Base-by-base conservation (phyloP, 306 rosid species). In the Biancaea sappan region DNA sequence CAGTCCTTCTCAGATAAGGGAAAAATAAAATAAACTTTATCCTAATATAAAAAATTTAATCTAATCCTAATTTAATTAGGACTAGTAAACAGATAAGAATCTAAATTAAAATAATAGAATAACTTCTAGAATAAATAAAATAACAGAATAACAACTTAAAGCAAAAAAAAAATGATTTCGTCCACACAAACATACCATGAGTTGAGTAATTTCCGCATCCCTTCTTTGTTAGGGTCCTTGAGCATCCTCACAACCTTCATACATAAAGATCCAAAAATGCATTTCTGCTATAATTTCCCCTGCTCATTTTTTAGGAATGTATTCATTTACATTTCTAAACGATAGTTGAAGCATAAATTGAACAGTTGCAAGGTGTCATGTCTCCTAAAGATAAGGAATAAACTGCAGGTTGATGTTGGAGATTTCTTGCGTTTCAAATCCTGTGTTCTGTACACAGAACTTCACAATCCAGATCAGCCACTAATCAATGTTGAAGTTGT, bases 361-460 rank as follows among this genome's bases (percentile, higher is more conserved):
- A 69, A 9, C 37, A 32, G 53, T 71, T 63, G 35, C 15, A 18
- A 14, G 2, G 6, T 74, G 59, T 24, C 64, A 47, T 64, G 5
- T 54, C 5, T 18, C n/a, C 59, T 64, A 26, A 75, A 61, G 68
- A 12, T 4, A 15, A 75, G 34, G 31, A 51, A 63, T 47, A 66
- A 46, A 48, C 69, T 41, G 62, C 89, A 95, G 98, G 99, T 95
- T 85, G 99, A 95, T 41, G 98, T 94, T 15, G 98, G 99, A 19
- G 97, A 94, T 73, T 94, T 94, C 86, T 74, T 92, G 80, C 94
- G 98, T 56, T 86, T 92, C 81, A 88, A 85, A 76, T 95, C 99
- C 2, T 92, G 96, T 53, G 93, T 95, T 31, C 79, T 94, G 31
- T 92, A 88, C 89, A 90, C 96, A 0, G 92, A 90, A 81, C 71